A percentile compares a stretch with the other conserved stretches of the same genome.
Evolutionary conservation across 2,329 filamentous ascomycete genomes (phyloP).

Genomic region (Microsporum ferrugineum): DNA sequence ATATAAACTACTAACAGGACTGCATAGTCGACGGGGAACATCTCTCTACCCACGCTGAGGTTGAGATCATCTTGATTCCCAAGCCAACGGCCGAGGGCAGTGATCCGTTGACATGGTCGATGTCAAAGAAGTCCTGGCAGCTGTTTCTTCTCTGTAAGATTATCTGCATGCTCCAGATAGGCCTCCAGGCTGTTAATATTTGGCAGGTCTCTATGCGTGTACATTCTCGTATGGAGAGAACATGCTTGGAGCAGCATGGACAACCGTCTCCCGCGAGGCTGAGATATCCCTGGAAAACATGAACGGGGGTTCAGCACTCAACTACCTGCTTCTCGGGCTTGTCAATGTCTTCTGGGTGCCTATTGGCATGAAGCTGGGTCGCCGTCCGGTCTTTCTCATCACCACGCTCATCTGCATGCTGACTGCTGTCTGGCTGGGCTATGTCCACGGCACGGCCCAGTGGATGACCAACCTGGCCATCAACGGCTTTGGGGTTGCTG

Average conservation of each 20-base stretch:
- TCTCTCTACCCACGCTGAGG: not conserved
- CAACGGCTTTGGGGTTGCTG: constrained; percentile 38
- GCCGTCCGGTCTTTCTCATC: constrained; percentile 38
- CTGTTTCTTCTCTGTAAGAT: not conserved
- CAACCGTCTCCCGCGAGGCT: not conserved
- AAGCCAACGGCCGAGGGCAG: constrained; percentile 19
- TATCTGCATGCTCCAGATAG: no score
- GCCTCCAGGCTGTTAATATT: no score
- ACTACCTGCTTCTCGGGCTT: constrained; percentile 44
- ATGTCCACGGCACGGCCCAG: constrained; percentile 35
- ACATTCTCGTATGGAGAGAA: not conserved
- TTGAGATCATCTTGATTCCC: constrained; percentile 19
- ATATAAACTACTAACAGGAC: not conserved
- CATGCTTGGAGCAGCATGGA: not conserved
- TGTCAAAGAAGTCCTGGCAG: constrained; percentile 10
- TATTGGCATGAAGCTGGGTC: constrained; percentile 43
- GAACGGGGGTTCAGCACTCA: constrained; percentile 37
- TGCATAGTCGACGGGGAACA: not conserved
- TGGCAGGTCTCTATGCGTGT: not conserved
- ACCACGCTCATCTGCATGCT: constrained; percentile 32
- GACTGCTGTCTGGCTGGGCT: constrained; percentile 35
- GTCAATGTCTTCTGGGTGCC: constrained; percentile 44
- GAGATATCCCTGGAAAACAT: not conserved
- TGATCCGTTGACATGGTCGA: constrained; percentile 28
- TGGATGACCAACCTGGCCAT: constrained; percentile 40